These are phyloP conservation scores for Gremmenia infestans DNA, from an alignment of 2,329 filamentous ascomycete species.

Conservation along the genomic window DNA sequence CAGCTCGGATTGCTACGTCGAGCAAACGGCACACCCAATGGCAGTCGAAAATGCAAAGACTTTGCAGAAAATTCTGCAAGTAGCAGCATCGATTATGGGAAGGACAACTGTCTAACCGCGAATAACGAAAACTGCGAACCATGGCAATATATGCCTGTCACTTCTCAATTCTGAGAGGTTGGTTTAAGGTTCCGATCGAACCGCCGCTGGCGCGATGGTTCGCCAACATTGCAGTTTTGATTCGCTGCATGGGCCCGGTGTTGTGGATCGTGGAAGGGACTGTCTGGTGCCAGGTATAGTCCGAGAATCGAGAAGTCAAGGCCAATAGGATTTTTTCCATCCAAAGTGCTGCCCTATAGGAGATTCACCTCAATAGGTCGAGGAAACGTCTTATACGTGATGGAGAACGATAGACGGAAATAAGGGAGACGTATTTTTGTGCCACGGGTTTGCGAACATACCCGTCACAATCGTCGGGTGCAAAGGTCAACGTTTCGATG, in stretches of 20 bases:
- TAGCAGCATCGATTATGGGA: slow-evolving; percentile 6
- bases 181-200: slow-evolving; percentile 12
- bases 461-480: background rate
- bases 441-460: background rate
- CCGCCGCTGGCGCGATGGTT: background rate
- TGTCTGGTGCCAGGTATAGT: background rate
- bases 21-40: slow-evolving; percentile 6
- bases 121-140: slow-evolving; percentile 12
- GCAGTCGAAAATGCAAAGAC: slow-evolving; percentile 1
- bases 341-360: background rate
- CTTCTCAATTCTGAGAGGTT: slow-evolving; percentile 12
- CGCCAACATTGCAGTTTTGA: background rate
- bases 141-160: background rate
- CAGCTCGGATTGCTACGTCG: slow-evolving; percentile 5
- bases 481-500: background rate
- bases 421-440: background rate
- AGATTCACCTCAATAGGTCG: background rate
- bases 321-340: background rate
- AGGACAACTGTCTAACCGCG: slow-evolving; percentile 2
- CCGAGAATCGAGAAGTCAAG: background rate
- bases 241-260: slow-evolving; percentile 2
- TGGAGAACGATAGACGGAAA: background rate
- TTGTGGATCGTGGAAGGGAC: slow-evolving; percentile 1
- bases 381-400: background rate
- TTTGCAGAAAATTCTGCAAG: slow-evolving; percentile 17